These are phyloP conservation scores for Boletus pseudo-olivaceus DNA, from an alignment of 768 basidiomycete genomes.

Conservation along the genomic window DNA sequence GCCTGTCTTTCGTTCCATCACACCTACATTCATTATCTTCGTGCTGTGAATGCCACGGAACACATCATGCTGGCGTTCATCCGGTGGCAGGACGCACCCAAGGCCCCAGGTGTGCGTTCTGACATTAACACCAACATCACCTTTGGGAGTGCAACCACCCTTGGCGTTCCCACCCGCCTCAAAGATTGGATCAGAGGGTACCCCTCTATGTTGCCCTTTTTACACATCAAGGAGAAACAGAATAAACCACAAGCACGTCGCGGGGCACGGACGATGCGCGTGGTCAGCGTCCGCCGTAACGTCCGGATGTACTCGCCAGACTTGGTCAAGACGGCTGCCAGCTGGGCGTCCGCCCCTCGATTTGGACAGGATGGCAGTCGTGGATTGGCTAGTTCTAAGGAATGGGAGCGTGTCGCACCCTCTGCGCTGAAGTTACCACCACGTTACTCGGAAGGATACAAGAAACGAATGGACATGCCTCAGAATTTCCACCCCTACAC, in stretches of 20 bases:
- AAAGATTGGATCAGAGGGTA: slow-evolving; percentile 92
- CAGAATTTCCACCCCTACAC: slow-evolving; percentile 53
- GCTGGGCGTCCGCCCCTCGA: slow-evolving; percentile 43
- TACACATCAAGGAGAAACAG: slow-evolving; percentile 47
- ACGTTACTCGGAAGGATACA: slow-evolving; percentile 70
- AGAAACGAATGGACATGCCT: slow-evolving; percentile 73
- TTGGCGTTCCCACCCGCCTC: slow-evolving; percentile 79
- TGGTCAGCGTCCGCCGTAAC: slow-evolving; percentile 73
- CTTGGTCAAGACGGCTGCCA: slow-evolving; percentile 62
- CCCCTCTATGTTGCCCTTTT: slow-evolving; percentile 69
- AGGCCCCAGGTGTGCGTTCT: slow-evolving; percentile 26
- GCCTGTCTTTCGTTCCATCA: slow-evolving; percentile 49
- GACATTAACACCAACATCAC: slow-evolving; percentile 32
- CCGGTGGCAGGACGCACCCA: slow-evolving; percentile 69
- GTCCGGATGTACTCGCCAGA: slow-evolving; percentile 88
- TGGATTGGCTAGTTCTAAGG: slow-evolving; percentile 57
- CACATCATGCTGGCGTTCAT: slow-evolving; percentile 91
- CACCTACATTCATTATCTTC: slow-evolving; percentile 70
- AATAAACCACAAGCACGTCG: slow-evolving; percentile 62
- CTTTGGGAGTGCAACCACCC: slow-evolving; percentile 51
- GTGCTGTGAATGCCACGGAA: slow-evolving; percentile 83
- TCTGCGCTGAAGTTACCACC: slow-evolving; percentile 57
- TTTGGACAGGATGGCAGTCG: slow-evolving; percentile 9
- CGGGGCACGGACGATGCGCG: slow-evolving; percentile 73
- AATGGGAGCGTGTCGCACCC: slow-evolving; percentile 75